Evolutionary conservation across 257 asterid species (phyloP), one percentile per base, ranked within the genome.

Genomic region (Solanum acaule): DNA sequence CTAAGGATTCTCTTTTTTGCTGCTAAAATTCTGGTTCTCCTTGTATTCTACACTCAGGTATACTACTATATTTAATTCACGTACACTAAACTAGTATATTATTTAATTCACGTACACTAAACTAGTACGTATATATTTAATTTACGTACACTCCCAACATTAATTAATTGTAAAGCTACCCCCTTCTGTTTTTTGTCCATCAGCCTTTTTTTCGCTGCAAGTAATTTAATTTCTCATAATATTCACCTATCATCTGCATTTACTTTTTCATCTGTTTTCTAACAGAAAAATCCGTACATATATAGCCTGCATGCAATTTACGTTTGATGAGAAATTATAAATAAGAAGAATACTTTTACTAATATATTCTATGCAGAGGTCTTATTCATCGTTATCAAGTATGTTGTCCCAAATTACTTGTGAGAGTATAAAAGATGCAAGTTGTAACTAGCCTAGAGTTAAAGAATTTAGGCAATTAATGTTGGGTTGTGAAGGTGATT

Each of bases 41-140:
- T 95, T 18, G 75, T 87, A 0, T 95, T 87, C 86, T 95, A 94
- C 92, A 91, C 97, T 15, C 97, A 94, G 98, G 98, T 94, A 56
- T 56, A 88, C 1, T 7, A 67, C n/a, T 71, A 8, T 16, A 29
- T 72, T 73, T 23, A 18, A 4, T 72, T 71, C 7, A 70, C 10
- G 18, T 22, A 25, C 86, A 59, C 7, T 5, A 3, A 59, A 20
- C 13, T 42, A 42, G 46, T 38, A 38, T 38, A 38, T 42, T 38
- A 27, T 67, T 67, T 15, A 27, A 6, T 68, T 27, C 14, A 68
- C 34, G 8, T 22, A n/a, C 83, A 42, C 15, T 34, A 34, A 33
- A 33, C 34, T 33, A n/a, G n/a, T n/a, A 33, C n/a, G 34, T 33
- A 33, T 33, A 33, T 22, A 29, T 71, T 71, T 20, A 16, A 4